Evolutionary conservation across 768 basidiomycete species (phyloP), one percentile per base, ranked within the genome.

Genomic region (Mycena filopes): DNA sequence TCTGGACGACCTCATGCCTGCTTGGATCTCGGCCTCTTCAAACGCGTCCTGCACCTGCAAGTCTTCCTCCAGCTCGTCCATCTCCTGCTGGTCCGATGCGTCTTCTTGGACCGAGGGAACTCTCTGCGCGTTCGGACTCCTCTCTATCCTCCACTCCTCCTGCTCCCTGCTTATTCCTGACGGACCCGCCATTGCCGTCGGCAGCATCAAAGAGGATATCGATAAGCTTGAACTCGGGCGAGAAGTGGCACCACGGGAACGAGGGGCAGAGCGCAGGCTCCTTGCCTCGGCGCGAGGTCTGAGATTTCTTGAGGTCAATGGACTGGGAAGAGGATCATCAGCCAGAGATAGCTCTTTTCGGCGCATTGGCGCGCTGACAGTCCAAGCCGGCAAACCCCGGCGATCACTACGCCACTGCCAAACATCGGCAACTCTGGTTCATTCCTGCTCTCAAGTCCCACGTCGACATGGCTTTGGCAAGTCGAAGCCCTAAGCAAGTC

Each of bases 21-120:
- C 10, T 15, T 36, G 36, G 36, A 36, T 36, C 15, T 36, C 36
- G 10, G 10, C 36, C 36, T 10, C 36, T 36, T 36, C 36, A 36
- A 36, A 15, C 36, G 50, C 55, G 20, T 42, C 41, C 28, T 59
- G 28, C 9, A n/a, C n/a, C n/a, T n/a, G n/a, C n/a, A n/a, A n/a
- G n/a, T n/a, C n/a, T n/a, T n/a, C n/a, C n/a, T n/a, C n/a, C n/a
- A 59, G 51, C 53, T 65, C 57, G 43, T 65, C 63, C 45, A 54
- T 33, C 25, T 65, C 51, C 23, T 60, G 21, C 41, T 60, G 45
- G 6, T 58, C 63, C 18, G 40, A 36, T 13, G 6, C 5, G 9
- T 56, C 55, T 10, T 56, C 55, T 33, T 46, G 23, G 6, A n/a
- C 46, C 21, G 29, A 33, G 7, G 9, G 41, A 2, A 29, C 38